Evolutionary conservation across 2,329 filamentous ascomycete species (phyloP).

Genomic region (Penicillium aurantiogriseum): DNA sequence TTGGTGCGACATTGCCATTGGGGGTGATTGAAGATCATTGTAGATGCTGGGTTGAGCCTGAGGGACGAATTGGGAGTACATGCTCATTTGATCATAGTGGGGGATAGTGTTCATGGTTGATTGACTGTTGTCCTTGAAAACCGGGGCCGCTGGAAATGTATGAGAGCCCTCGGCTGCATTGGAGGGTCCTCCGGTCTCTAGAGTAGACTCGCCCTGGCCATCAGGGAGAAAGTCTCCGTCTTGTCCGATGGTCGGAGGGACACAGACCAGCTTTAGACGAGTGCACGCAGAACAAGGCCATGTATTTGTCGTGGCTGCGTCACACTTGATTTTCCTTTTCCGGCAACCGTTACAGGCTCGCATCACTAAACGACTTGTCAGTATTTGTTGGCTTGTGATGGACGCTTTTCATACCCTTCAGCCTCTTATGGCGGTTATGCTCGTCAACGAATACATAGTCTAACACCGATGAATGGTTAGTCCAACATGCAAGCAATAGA

Average conservation of each 20-base stretch:
- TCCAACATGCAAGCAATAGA: background rate
- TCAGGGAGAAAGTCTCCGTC: constrained; percentile 54
- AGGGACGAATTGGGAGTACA: constrained; percentile 42
- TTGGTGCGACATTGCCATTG: constrained; percentile 32
- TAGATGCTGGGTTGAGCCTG: constrained; percentile 32
- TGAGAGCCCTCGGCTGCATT: constrained; percentile 50
- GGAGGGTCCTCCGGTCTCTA: constrained; percentile 26
- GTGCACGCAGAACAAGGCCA: constrained; percentile 97
- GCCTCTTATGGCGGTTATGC: constrained; percentile 93
- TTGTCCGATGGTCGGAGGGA: constrained; percentile 79
- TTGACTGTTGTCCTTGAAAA: constrained; percentile 50
- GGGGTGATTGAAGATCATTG: constrained; percentile 31
- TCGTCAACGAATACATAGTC: constrained; percentile 99
- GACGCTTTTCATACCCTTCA: constrained; percentile 68
- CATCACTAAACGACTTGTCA: constrained; percentile 65
- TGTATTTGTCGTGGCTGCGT: constrained; percentile 92
- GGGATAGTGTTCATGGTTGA: constrained; percentile 44
- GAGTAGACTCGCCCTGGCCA: constrained; percentile 29
- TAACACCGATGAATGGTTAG: constrained; percentile 39
- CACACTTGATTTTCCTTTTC: constrained; percentile 95
- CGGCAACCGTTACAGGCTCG: constrained; percentile 94
- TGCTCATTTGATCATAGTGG: constrained; percentile 46
- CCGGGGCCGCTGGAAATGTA: constrained; percentile 54
- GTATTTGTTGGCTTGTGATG: constrained; percentile 6
- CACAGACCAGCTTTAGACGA: constrained; percentile 86